Conservation (phyloP, 148 eudicot genomes). For the Fallopia convolvulus region DNA sequence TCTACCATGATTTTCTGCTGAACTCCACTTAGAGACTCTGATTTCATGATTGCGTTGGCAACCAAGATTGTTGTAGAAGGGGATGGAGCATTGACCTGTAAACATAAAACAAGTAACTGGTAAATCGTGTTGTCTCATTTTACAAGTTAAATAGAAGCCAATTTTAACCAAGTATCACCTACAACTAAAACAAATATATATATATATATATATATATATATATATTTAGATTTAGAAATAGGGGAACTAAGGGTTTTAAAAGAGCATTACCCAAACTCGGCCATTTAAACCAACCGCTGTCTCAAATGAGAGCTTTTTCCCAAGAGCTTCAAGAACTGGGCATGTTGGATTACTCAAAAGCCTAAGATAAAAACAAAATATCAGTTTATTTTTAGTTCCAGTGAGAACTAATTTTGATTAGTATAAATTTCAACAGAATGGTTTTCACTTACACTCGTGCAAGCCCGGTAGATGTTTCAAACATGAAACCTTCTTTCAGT, state of each 20-base stretch:
- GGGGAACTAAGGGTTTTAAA: background rate
- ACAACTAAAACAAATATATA: background rate
- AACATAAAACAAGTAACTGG: background rate
- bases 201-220: background rate
- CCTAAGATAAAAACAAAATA: constrained; percentile 26
- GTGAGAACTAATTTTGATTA: background rate
- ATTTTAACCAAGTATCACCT: too few relatives aligned
- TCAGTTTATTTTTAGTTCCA: too few relatives aligned
- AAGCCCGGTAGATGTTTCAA: constrained; percentile 90
- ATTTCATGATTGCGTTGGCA: constrained; percentile 70
- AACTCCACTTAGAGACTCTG: constrained; percentile 50
- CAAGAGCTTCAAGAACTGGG: constrained; percentile 80
- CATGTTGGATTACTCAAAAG: constrained; percentile 74
- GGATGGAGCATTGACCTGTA: constrained; percentile 69
- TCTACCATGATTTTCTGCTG: constrained; percentile 75
- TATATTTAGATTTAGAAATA: background rate
- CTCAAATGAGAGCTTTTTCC: constrained; percentile 89
- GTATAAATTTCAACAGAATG: background rate
- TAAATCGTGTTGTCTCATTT: background rate
- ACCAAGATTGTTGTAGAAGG: constrained; percentile 62
- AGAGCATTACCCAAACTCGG: constrained; percentile 76
- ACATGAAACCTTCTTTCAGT: constrained; percentile 84
- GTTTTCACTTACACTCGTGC: constrained; percentile 55
- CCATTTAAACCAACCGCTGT: constrained; percentile 90
- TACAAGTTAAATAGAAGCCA: background rate